Conservation (phyloP, 352 stramenopile species). For the Elongisporangium senticosum region DNA sequence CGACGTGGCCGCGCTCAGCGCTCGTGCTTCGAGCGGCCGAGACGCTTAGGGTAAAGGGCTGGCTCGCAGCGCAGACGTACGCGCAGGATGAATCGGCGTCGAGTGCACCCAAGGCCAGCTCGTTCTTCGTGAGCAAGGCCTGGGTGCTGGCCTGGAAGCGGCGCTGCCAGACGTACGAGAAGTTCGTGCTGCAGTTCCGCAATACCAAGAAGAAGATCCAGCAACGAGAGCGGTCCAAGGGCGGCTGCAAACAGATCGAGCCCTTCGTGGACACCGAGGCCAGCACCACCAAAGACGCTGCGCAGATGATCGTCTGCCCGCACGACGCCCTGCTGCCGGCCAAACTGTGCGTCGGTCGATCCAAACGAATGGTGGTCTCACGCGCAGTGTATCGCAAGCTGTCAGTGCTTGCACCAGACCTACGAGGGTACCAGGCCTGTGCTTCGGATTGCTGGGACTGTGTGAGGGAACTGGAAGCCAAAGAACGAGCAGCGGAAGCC, state of each 20-base stretch:
- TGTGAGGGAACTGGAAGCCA: slow-evolving; percentile 42
- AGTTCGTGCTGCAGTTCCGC: slow-evolving; percentile 70
- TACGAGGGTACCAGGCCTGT: slow-evolving; percentile 45
- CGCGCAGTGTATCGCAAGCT: slow-evolving; percentile 43
- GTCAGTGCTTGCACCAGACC: slow-evolving; percentile 43
- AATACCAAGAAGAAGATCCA: slow-evolving; percentile 62
- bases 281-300: slow-evolving; percentile 25
- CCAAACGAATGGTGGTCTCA: slow-evolving; percentile 48
- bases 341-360: slow-evolving; percentile 52
- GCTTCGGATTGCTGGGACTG: slow-evolving; percentile 58
- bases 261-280: slow-evolving; percentile 18
- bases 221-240: slow-evolving; percentile 22
- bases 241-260: slow-evolving; percentile 18
- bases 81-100: slow-evolving; percentile 33
- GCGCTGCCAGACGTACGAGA: slow-evolving; percentile 62
- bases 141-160: slow-evolving; percentile 76
- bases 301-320: slow-evolving; percentile 57
- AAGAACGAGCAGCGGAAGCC: slow-evolving; percentile 45
- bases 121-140: slow-evolving; percentile 62
- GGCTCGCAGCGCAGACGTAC: slow-evolving; percentile 26
- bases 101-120: slow-evolving; percentile 21
- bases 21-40: slow-evolving; percentile 55
- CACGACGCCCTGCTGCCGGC: slow-evolving; percentile 55
- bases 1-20: slow-evolving; percentile 54
- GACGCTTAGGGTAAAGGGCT: slow-evolving; percentile 53